Conservation (phyloP, 805 yeast genomes). For the Candida boleticola region DNA sequence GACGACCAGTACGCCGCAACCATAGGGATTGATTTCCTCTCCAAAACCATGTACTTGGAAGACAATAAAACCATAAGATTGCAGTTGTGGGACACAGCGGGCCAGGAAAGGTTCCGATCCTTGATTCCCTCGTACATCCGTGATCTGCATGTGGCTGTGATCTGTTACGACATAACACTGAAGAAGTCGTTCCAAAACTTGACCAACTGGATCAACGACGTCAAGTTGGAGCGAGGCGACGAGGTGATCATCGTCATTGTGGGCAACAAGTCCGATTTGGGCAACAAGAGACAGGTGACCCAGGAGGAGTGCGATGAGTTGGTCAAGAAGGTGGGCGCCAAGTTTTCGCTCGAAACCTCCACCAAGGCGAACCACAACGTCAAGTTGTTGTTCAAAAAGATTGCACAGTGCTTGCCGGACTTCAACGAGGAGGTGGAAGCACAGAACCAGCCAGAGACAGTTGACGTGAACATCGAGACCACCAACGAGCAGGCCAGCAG, state of each 20-base stretch:
- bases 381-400: conserved; percentile 81
- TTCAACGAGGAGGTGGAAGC: conserved; percentile 31
- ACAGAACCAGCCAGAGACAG: conserved; percentile 5
- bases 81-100: conserved; percentile 98
- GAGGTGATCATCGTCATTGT: conserved; percentile 88
- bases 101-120: conserved; percentile 93
- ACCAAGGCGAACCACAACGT: conserved; percentile 95
- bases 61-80: conserved; percentile 88
- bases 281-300: conserved; percentile 77
- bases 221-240: conserved; percentile 86
- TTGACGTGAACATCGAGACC: conserved; percentile 6
- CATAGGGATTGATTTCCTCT: conserved; percentile 92
- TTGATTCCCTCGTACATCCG: conserved; percentile 94
- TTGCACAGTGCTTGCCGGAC: conserved; percentile 90
- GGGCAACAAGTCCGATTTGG: conserved; percentile 86
- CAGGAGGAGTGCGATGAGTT: conserved; percentile 81
- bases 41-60: conserved; percentile 92
- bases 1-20: conserved; percentile 97
- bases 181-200: conserved; percentile 81
- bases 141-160: conserved; percentile 95
- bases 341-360: conserved; percentile 86
- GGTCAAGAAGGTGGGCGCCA: conserved; percentile 69
- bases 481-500: background rate
- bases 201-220: conserved; percentile 92
- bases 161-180: conserved; percentile 90